A percentile compares a stretch with the other conserved stretches of the same genome.
Evolutionary conservation across 2,329 filamentous ascomycete species (phyloP).

Genomic region (Penicillium hordei): DNA sequence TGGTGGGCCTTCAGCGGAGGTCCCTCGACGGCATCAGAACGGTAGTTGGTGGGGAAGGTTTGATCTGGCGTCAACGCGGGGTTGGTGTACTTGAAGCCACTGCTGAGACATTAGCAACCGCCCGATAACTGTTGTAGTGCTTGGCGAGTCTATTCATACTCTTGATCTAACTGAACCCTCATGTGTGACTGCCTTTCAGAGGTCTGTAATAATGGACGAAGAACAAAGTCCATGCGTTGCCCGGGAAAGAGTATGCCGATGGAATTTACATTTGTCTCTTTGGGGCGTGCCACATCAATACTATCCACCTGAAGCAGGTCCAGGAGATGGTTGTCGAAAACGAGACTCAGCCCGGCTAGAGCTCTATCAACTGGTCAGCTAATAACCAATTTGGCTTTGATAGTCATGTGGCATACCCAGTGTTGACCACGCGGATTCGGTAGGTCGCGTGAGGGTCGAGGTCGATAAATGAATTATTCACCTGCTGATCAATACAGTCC

Average conservation of each 20-base stretch:
- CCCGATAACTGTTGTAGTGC: not conserved
- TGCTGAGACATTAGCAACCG: constrained; percentile 13
- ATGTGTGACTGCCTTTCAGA: constrained; percentile 22
- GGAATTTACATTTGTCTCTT: constrained; percentile 27
- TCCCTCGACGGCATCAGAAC: not conserved
- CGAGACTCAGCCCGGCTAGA: constrained; percentile 42
- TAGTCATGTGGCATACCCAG: constrained; percentile 33
- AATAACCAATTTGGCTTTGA: too few relatives aligned
- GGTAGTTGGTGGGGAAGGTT: constrained; percentile 33
- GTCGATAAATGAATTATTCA: constrained; percentile 27
- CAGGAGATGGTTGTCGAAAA: constrained; percentile 32
- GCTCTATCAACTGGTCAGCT: constrained; percentile 30
- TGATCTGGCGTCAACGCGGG: constrained; percentile 43
- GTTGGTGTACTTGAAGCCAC: constrained; percentile 49
- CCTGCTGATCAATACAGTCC: constrained; percentile 39
- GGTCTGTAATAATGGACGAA: constrained; percentile 22
- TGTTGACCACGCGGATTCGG: constrained; percentile 47
- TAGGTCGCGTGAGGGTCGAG: constrained; percentile 29
- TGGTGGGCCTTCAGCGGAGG: constrained; percentile 1
- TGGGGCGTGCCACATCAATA: constrained; percentile 29
- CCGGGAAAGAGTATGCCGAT: constrained; percentile 47
- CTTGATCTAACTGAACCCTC: constrained; percentile 38
- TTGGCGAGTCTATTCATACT: constrained; percentile 26
- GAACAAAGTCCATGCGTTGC: constrained; percentile 46
- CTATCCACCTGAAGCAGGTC: constrained; percentile 46